Evolutionary conservation across 164 flowering plant species (phyloP), one percentile per base, ranked within the genome.

Genomic region (Paratinospora sagittata): DNA sequence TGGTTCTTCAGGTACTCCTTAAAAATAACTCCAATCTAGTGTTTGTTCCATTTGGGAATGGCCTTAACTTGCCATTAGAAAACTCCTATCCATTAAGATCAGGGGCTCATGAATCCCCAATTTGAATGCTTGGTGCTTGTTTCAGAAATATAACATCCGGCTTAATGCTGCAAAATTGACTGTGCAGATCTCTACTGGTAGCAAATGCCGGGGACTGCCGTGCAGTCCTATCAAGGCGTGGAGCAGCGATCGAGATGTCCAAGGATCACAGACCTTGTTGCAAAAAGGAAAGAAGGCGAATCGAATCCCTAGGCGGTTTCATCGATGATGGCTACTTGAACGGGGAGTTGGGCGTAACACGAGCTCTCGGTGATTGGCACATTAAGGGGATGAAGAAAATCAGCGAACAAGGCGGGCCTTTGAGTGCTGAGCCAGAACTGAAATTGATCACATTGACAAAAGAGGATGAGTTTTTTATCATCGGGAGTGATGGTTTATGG

Each of bases 171-270:
- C 45, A 41, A 4, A 41, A 41, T 41, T 6, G 13, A 41, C 13
- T 3, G 11, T 21, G 41, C 86, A 95, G 99, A 80, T 90, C 92
- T 75, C 84, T 96, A 72, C 85, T 96, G 26, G 98, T 95, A 68
- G 99, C 98, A 60, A 95, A 95, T 89, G 99, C 89, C 16, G 98
- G 99, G 39, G 99, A 95, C 70, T 92, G 98, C 69, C 77, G 97
- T 30, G 99, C 99, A 8, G 97, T 95, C 8, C 73, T 95, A 10
- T 95, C 96, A 16, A 85, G 92, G 27, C 68, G 63, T 24, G 99
- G 99, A 43, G 60, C 73, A 1, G 94, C 94, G 2, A 49, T 88
- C 14, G 95, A 90, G 73, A 87, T 95, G 95, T 92, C 99, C 3
- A 80, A 81, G 77, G 99, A 95, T 66, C 99, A 95, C 79, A 84